Evolutionary conservation across 78 protist genomes (phyloP), one percentile per base, ranked within the genome.

Genomic region (Abeoforma whisleri): DNA sequence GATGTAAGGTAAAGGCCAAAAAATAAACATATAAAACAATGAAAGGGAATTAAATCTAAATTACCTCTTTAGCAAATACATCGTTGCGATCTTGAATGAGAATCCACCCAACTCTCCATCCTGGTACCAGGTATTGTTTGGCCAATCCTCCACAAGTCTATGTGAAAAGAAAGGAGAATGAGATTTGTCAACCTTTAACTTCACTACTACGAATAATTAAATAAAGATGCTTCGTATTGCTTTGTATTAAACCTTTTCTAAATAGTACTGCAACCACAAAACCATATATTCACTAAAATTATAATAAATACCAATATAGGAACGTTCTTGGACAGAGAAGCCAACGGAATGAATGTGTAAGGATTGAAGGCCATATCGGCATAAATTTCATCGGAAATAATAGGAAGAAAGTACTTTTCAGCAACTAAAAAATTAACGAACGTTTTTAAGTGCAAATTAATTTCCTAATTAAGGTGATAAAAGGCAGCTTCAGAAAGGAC

Each of bases 91-190:
- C 96, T 76, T 92, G 90, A 33, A 91, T 39, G 2, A 87, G 40
- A 37, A 93, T 22, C 98, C 98, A 95, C 40, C 98, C 98, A 2
- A 95, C 39, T 40, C 98, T 85, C 96, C 96, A 94, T 31, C 98
- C 98, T 34, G 98, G 98, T 1, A 95, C 96, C 23, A 94, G 71
- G 40, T 40, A 95, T 69, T 84, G 89, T 88, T 95, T 95, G 39
- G 98, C 98, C 37, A 95, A 83, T 71, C 98, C 98, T 75, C 98
- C 95, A 80, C 90, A 79, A 2, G 91, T n/a, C n/a, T 92, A 31
- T 1, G 87, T 22, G 70, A n/a, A 62, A 62, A 62, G 25, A 25
- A n/a, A n/a, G n/a, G n/a, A n/a, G n/a, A n/a, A n/a, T n/a, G n/a
- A n/a, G n/a, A n/a, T n/a, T n/a, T n/a, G n/a, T n/a, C n/a, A n/a